Conservation (phyloP, 2,329 filamentous ascomycete genomes). For the Cryphonectria radicalis region DNA sequence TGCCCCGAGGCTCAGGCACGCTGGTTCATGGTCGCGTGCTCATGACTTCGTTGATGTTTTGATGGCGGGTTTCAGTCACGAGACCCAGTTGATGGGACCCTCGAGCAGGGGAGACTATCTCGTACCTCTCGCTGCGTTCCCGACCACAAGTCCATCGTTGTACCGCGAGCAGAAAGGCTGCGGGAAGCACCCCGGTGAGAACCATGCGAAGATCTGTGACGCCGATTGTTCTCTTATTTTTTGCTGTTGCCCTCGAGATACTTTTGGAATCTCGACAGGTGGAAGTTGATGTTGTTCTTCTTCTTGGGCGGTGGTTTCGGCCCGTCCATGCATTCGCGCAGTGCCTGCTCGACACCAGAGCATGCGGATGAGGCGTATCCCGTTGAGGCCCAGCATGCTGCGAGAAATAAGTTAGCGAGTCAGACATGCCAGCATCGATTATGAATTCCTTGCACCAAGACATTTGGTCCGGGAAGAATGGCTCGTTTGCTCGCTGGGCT, state of each 20-base stretch:
- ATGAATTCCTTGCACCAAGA: not conserved
- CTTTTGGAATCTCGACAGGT: constrained; percentile 78
- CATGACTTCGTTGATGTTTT: not conserved
- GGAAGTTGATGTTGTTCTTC: constrained; percentile 89
- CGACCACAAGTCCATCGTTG: not conserved
- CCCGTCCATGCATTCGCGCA: constrained; percentile 79
- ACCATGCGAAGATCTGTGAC: not conserved
- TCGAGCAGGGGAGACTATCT: not conserved
- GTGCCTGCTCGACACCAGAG: constrained; percentile 60
- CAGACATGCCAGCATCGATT: not conserved
- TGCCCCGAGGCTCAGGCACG: not conserved
- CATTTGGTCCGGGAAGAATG: constrained; percentile 5
- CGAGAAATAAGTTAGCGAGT: constrained; percentile 22
- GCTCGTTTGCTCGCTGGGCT: not conserved
- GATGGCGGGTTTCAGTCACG: not conserved
- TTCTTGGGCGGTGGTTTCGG: constrained; percentile 55
- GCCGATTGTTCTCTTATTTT: constrained; percentile 3
- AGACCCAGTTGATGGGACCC: not conserved
- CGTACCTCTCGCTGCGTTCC: not conserved
- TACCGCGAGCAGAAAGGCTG: not conserved
- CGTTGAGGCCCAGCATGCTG: constrained; percentile 84
- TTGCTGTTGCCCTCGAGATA: constrained; percentile 65
- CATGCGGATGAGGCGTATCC: constrained; percentile 69
- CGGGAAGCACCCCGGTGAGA: not conserved
- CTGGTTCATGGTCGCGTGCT: not conserved